A percentile compares a stretch with the other conserved stretches of the same genome.
These are phyloP conservation scores for Heterobasidion occidentale DNA, from an alignment of 1,284 basidiomycete genomes.

Conservation along the genomic window DNA sequence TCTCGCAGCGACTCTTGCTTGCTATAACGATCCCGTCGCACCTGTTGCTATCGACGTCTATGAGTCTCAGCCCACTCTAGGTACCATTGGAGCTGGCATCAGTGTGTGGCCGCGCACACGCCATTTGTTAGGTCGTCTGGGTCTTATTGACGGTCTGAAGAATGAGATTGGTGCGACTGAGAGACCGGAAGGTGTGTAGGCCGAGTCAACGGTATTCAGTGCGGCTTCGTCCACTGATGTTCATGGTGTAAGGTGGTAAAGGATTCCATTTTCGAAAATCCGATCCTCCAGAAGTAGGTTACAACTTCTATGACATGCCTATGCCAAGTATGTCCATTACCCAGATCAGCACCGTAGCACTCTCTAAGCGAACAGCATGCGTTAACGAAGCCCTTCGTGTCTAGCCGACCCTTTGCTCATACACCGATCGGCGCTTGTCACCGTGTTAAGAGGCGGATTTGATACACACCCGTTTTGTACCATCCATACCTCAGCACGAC, in stretches of 20 bases:
- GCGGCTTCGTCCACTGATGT: background rate
- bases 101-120: background rate
- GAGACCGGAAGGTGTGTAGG: slow-evolving; percentile 14
- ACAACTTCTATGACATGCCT: slow-evolving; percentile 4
- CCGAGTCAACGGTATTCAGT: background rate
- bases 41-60: background rate
- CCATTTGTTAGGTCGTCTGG: background rate
- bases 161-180: background rate
- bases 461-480: slow-evolving; percentile 19
- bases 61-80: background rate
- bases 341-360: too few relatives aligned
- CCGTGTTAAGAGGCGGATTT: background rate
- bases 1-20: background rate
- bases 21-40: background rate
- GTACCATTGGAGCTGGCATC: slow-evolving; percentile 1
- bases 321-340: too few relatives aligned
- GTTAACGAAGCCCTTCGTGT: background rate
- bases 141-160: background rate
- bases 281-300: slow-evolving; percentile 9
- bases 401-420: slow-evolving; percentile 2
- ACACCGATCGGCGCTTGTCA: slow-evolving; percentile 2
- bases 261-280: slow-evolving; percentile 15
- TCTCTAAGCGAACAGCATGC: too few relatives aligned
- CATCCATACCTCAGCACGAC: slow-evolving; percentile 25
- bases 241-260: background rate